phyloP scores from a whole-genome alignment of 2,329 filamentous ascomycete genomes.

The Cephalotrichum gorgonifer region DNA sequence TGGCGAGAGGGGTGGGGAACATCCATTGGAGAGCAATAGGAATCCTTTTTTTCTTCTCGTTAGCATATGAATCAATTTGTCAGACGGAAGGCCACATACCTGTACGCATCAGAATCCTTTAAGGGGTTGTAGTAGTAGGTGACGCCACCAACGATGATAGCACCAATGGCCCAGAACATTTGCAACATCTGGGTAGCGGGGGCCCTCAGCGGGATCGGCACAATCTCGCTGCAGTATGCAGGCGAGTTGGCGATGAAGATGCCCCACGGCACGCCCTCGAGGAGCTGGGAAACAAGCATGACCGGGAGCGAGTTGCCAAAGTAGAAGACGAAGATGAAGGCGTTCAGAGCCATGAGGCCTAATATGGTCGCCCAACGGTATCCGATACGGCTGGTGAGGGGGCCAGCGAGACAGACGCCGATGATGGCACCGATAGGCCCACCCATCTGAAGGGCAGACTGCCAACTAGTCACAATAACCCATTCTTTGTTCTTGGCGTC shows the following conservation, averaged over 20 bases:
- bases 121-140: constrained; percentile 38
- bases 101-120: constrained; percentile 56
- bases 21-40: constrained; percentile 70
- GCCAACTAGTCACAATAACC: constrained; percentile 51
- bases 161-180: constrained; percentile 54
- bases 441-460: constrained; percentile 51
- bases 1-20: constrained; percentile 58
- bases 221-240: constrained; percentile 63
- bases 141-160: constrained; percentile 46
- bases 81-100: neutral
- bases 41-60: constrained; percentile 30
- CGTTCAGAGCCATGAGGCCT: constrained; percentile 39
- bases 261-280: constrained; percentile 54
- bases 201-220: constrained; percentile 54
- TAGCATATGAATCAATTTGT: neutral
- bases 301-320: constrained; percentile 49
- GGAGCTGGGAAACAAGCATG: constrained; percentile 49
- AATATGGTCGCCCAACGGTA: constrained; percentile 54
- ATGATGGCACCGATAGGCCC: constrained; percentile 54
- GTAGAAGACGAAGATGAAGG: constrained; percentile 54
- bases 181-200: constrained; percentile 49
- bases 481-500: constrained; percentile 31
- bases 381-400: constrained; percentile 55
- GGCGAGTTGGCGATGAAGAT: constrained; percentile 49
- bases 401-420: constrained; percentile 56